Conservation (phyloP, 2,329 filamentous ascomycete genomes). For the Cytospora piceae region DNA sequence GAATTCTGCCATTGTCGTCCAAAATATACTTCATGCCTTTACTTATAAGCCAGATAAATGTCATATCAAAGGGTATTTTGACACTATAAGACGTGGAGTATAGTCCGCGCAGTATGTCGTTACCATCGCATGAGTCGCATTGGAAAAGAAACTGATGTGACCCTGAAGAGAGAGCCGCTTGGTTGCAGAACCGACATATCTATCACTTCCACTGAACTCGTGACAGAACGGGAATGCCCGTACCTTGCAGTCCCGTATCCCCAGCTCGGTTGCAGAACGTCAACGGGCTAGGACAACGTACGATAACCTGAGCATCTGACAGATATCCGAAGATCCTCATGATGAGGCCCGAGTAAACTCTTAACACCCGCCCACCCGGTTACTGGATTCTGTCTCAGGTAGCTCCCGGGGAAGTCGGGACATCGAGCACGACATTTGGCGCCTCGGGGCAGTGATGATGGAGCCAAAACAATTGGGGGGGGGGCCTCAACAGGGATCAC, state of each 20-base stretch:
- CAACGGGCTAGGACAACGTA: background rate
- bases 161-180: background rate
- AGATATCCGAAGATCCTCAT: background rate
- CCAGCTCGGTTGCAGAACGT: background rate
- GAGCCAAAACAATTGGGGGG: background rate
- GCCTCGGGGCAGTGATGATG: background rate
- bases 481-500: background rate
- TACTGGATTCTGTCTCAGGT: background rate
- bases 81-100: too few relatives aligned
- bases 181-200: background rate
- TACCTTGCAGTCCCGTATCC: background rate
- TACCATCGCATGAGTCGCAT: too few relatives aligned
- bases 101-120: too few relatives aligned
- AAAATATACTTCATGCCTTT: too few relatives aligned
- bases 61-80: too few relatives aligned
- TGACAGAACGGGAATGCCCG: background rate
- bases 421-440: background rate
- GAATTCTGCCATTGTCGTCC: too few relatives aligned
- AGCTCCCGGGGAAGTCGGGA: background rate
- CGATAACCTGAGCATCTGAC: background rate
- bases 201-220: background rate
- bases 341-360: background rate
- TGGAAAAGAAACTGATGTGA: too few relatives aligned
- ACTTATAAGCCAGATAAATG: too few relatives aligned
- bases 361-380: background rate